These are phyloP conservation scores for Vitis hybrid DNA, from an alignment of 177 flowering plant species.

Conservation along the genomic window DNA sequence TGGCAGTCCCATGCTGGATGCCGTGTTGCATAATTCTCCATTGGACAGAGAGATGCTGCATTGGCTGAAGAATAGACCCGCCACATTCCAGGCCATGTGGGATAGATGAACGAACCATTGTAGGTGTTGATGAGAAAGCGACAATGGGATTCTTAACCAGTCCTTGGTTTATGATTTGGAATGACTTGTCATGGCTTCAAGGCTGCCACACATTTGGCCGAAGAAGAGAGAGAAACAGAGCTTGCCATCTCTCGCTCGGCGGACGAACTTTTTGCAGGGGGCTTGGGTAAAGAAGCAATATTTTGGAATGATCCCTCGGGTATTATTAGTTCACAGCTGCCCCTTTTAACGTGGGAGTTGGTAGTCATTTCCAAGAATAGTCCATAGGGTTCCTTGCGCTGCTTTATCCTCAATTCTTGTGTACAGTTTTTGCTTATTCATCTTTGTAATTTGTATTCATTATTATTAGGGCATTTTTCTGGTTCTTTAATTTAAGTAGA, in stretches of 20 bases:
- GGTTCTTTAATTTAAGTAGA: constrained; percentile 5
- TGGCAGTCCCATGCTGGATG: constrained; percentile 96
- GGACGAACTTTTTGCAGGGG: no score
- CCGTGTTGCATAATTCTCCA: constrained; percentile 46
- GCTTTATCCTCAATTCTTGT: constrained; percentile 38
- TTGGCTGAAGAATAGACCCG: constrained; percentile 84
- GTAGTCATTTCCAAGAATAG: constrained; percentile 48
- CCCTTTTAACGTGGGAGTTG: constrained; percentile 34
- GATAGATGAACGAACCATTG: constrained; percentile 41
- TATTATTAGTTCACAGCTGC: constrained; percentile 33
- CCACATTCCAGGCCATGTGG: constrained; percentile 69
- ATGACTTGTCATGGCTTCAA: no score
- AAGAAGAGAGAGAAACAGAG: no score
- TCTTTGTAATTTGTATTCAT: constrained; percentile 53
- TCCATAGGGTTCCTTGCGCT: constrained; percentile 12
- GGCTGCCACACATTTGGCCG: no score
- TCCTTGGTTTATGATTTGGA: background rate
- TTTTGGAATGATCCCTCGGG: constrained; percentile 45
- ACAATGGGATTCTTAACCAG: constrained; percentile 9
- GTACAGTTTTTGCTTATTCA: constrained; percentile 31
- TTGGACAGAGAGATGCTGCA: constrained; percentile 83
- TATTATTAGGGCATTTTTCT: constrained; percentile 28
- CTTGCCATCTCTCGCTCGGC: no score
- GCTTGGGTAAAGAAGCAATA: constrained; percentile 5
- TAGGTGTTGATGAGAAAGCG: constrained; percentile 8